These are phyloP conservation scores for Withania somnifera DNA, from an alignment of 305 asterid species.

Conservation along the genomic window DNA sequence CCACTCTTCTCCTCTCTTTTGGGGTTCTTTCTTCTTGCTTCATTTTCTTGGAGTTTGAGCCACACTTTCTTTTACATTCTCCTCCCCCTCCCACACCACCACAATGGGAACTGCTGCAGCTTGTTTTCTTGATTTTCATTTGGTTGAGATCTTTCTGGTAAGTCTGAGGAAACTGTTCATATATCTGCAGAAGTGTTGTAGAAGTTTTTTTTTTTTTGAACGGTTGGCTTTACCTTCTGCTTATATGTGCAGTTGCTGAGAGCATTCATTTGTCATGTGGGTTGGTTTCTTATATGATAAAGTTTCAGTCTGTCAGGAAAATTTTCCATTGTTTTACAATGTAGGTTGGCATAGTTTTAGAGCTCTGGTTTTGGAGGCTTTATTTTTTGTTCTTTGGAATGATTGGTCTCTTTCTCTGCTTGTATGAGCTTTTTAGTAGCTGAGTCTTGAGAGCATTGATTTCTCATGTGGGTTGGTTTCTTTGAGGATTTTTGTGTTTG, in stretches of 20 bases:
- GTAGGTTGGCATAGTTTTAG: neutral
- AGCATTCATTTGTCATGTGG: neutral
- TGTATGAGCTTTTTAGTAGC: too few species aligned
- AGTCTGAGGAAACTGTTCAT: neutral
- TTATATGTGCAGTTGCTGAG: neutral
- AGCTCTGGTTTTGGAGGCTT: too few species aligned
- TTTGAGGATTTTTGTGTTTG: neutral
- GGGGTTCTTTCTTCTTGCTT: constrained; percentile 2
- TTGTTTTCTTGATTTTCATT: neutral
- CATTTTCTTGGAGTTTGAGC: neutral
- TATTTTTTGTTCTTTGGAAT: too few species aligned
- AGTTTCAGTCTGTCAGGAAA: neutral
- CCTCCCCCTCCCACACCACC: too few species aligned
- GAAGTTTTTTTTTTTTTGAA: neutral
- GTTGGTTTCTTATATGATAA: neutral
- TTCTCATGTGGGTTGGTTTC: neutral
- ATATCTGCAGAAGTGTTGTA: neutral
- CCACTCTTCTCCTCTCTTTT: neutral
- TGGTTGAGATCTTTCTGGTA: neutral
- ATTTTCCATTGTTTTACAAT: neutral
- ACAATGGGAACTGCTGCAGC: neutral
- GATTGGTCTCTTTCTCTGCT: too few species aligned
- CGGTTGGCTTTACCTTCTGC: neutral
- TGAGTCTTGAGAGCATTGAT: neutral
- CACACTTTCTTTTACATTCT: neutral